phyloP scores from a whole-genome alignment of 306 rosid genomes.

The Oemleria cerasiformis region DNA sequence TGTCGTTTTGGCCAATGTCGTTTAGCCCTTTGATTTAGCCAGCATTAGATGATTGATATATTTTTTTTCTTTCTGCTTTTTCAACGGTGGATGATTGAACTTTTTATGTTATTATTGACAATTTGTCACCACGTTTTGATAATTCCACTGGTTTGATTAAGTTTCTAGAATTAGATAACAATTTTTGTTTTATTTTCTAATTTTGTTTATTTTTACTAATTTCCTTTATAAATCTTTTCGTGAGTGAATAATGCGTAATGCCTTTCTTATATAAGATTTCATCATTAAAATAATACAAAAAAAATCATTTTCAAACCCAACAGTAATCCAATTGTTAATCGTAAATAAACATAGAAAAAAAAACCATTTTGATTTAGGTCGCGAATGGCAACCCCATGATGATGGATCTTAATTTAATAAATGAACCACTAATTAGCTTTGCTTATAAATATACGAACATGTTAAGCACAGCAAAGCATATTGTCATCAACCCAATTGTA shows the following conservation, averaged over 20 bases:
- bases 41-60: not conserved
- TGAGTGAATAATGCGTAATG: not conserved
- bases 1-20: slow-evolving; percentile 18
- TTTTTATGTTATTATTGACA: slow-evolving; percentile 9
- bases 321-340: not conserved
- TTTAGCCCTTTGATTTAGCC: slow-evolving; percentile 15
- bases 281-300: not conserved
- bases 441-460: not conserved
- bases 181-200: not conserved
- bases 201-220: no score
- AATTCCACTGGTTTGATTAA: slow-evolving; percentile 1
- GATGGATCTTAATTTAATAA: not conserved
- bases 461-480: slow-evolving; percentile 2
- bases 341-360: not conserved
- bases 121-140: not conserved
- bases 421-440: not conserved
- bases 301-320: slow-evolving; percentile 11
- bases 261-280: no score
- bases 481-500: not conserved
- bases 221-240: not conserved
- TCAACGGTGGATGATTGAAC: slow-evolving; percentile 1
- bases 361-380: not conserved
- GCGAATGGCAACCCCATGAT: not conserved
- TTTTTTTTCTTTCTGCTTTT: no score
- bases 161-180: not conserved